phyloP scores from a whole-genome alignment of 2,329 filamentous ascomycete species.

The Fusarium marasasianum region DNA sequence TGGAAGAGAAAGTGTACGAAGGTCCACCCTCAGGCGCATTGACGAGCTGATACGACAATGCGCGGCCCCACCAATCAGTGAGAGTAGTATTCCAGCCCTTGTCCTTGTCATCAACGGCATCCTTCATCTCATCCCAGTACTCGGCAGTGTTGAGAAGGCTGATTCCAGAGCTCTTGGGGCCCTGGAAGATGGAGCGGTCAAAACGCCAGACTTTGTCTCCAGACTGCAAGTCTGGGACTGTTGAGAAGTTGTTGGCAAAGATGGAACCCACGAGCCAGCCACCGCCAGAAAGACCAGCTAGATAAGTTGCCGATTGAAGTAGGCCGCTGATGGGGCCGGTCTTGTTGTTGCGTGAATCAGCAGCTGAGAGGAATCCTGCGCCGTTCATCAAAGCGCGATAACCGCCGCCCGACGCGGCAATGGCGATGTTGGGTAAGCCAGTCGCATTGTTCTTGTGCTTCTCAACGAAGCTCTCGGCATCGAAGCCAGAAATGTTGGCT shows the following conservation, averaged over 20 bases:
- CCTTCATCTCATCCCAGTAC: conserved; percentile 48
- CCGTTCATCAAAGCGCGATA: conserved; percentile 87
- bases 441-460: conserved; percentile 43
- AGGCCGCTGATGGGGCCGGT: conserved; percentile 80
- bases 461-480: conserved; percentile 74
- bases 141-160: conserved; percentile 38
- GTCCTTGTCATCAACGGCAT: conserved; percentile 49
- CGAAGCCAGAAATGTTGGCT: conserved; percentile 78
- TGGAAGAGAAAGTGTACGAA: conserved; percentile 82
- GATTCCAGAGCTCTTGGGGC: conserved; percentile 48
- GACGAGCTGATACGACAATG: conserved; percentile 84
- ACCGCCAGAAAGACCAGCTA: conserved; percentile 83
- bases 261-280: conserved; percentile 85
- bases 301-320: conserved; percentile 82
- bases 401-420: conserved; percentile 85
- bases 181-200: conserved; percentile 53
- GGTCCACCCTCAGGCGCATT: conserved; percentile 79
- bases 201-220: conserved; percentile 53
- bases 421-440: conserved; percentile 68
- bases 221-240: conserved; percentile 50
- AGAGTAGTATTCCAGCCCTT: conserved; percentile 67
- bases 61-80: conserved; percentile 90
- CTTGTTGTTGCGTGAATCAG: conserved; percentile 66
- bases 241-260: conserved; percentile 84
- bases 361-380: conserved; percentile 82